phyloP scores from a whole-genome alignment of 2,329 filamentous ascomycete species.

The Xylariales sp. region DNA sequence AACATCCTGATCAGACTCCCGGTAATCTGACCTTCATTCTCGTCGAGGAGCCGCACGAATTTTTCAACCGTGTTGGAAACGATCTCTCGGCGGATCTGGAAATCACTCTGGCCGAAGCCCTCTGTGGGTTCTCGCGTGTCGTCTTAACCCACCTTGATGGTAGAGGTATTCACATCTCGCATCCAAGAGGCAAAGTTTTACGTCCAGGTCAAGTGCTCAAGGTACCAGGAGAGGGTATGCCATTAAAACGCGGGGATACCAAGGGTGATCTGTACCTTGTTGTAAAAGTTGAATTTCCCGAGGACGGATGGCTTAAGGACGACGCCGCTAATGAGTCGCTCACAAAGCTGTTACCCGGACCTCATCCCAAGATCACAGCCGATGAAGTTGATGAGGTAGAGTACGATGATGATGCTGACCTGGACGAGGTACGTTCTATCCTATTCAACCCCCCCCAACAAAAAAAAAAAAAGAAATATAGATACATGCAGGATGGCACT shows the following conservation, averaged over 20 bases:
- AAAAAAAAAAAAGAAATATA: neutral
- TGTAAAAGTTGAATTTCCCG: slow-evolving; percentile 88
- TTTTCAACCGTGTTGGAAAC: slow-evolving; percentile 84
- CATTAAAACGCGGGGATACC: slow-evolving; percentile 82
- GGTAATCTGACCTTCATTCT: slow-evolving; percentile 94
- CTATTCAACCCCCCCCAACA: neutral
- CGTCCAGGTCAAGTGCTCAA: slow-evolving; percentile 87
- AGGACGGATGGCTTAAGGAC: slow-evolving; percentile 82
- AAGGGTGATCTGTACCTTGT: slow-evolving; percentile 90
- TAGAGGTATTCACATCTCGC: slow-evolving; percentile 83
- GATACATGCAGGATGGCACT: neutral
- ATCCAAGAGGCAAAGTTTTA: slow-evolving; percentile 84
- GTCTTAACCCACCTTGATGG: slow-evolving; percentile 94
- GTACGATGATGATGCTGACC: slow-evolving; percentile 83
- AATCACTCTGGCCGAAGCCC: slow-evolving; percentile 83
- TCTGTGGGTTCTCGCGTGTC: slow-evolving; percentile 89
- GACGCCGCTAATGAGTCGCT: slow-evolving; percentile 78
- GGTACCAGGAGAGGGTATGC: slow-evolving; percentile 93
- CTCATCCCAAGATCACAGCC: slow-evolving; percentile 69
- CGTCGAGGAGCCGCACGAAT: slow-evolving; percentile 81
- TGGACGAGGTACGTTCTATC: slow-evolving; percentile 74
- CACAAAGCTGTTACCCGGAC: slow-evolving; percentile 78
- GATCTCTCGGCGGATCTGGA: slow-evolving; percentile 86
- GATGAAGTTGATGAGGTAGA: slow-evolving; percentile 88
- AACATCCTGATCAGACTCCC: slow-evolving; percentile 86